These are phyloP conservation scores for Rubia balearica DNA, from an alignment of 305 asterid species.

Conservation along the genomic window DNA sequence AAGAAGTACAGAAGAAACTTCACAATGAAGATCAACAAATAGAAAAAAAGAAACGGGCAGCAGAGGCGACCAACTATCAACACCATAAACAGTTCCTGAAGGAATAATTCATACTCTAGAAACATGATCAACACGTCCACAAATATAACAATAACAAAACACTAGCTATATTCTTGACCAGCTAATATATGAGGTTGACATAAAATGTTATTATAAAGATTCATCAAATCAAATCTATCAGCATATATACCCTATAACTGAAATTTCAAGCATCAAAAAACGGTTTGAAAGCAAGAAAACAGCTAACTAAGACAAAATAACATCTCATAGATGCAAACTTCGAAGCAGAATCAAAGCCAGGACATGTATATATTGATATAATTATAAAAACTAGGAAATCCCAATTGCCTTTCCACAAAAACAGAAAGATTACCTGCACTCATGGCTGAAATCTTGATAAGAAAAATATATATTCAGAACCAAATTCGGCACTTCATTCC, in stretches of 20 bases:
- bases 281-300: neutral
- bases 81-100: neutral
- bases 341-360: neutral
- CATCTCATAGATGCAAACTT: neutral
- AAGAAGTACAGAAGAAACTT: neutral
- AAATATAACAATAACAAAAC: neutral
- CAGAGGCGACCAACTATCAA: neutral
- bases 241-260: neutral
- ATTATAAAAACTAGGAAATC: neutral
- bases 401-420: neutral
- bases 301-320: neutral
- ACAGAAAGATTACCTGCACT: conserved; percentile 16
- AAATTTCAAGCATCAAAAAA: neutral
- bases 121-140: neutral
- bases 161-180: neutral
- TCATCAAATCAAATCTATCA: neutral
- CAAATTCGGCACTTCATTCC: neutral
- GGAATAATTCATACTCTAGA: neutral
- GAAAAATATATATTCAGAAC: neutral
- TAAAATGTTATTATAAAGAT: neutral
- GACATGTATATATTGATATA: neutral
- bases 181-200: neutral
- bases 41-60: neutral
- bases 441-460: conserved; percentile 10
- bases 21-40: neutral